phyloP scores from a whole-genome alignment of 495 filamentous ascomycete genomes.

The Trichoderma virens region DNA sequence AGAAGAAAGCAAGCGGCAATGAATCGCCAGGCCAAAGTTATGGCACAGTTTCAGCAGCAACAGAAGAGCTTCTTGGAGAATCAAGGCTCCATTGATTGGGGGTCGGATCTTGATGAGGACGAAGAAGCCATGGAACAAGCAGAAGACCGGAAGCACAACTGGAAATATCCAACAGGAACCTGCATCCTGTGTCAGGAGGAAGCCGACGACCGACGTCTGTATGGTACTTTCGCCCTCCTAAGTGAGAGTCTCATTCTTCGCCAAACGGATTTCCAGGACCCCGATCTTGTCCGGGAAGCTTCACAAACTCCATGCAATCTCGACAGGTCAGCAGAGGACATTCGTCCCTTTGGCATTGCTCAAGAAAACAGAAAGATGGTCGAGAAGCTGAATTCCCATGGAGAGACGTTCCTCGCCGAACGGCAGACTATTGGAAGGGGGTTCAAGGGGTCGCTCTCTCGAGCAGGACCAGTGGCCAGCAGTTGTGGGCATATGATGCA shows the following conservation, averaged over 20 bases:
- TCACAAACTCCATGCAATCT: slow-evolving; percentile 67
- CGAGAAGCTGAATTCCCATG: slow-evolving; percentile 64
- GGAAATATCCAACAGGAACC: slow-evolving; percentile 90
- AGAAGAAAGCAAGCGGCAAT: slow-evolving; percentile 81
- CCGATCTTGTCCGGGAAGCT: slow-evolving; percentile 79
- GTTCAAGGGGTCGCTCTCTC: slow-evolving; percentile 60
- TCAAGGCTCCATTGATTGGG: slow-evolving; percentile 80
- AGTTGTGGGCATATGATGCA: slow-evolving; percentile 99
- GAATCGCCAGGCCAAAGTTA: slow-evolving; percentile 82
- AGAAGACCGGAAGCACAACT: slow-evolving; percentile 63
- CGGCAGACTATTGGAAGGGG: slow-evolving; percentile 82
- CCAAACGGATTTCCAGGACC: slow-evolving; percentile 71
- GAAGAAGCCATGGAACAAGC: slow-evolving; percentile 54
- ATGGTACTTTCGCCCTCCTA: slow-evolving; percentile 85
- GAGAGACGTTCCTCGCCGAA: slow-evolving; percentile 61
- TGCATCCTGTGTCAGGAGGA: slow-evolving; percentile 97
- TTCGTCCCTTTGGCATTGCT: slow-evolving; percentile 85
- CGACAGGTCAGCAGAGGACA: slow-evolving; percentile 69
- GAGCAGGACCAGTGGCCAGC: slow-evolving; percentile 74
- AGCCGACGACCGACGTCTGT: slow-evolving; percentile 78
- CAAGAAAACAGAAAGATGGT: slow-evolving; percentile 73
- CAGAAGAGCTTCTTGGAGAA: slow-evolving; percentile 88
- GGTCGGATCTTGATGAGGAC: slow-evolving; percentile 61
- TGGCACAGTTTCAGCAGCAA: slow-evolving; percentile 96
- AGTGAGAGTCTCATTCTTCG: slow-evolving; percentile 81